Evolutionary conservation across 2,329 filamentous ascomycete genomes (phyloP).

Genomic region (Penicillium sp.): DNA sequence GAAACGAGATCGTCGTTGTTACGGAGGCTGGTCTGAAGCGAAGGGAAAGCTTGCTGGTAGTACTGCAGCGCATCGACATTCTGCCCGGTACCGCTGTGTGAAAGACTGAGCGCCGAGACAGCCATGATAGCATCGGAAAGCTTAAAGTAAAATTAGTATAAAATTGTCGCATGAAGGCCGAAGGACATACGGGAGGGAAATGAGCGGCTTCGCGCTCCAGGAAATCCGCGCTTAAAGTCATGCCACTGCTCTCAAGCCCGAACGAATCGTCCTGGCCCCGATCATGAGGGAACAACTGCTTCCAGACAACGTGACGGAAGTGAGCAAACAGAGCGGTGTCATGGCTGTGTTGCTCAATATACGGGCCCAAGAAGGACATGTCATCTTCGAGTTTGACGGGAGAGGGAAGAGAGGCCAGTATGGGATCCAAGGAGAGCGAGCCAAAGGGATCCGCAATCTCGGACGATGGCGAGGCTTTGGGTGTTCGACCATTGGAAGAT

Average conservation of each 20-base stretch:
- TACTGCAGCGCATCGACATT: conserved; percentile 50
- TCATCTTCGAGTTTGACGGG: conserved; percentile 22
- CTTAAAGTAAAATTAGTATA: conserved; percentile 28
- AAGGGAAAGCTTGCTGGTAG: conserved; percentile 51
- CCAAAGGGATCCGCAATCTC: conserved; percentile 28
- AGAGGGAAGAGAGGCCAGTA: conserved; percentile 22
- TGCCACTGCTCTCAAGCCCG: conserved; percentile 15
- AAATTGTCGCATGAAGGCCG: background rate
- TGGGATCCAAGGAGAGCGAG: conserved; percentile 24
- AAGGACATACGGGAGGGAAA: conserved; percentile 48
- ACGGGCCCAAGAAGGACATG: conserved; percentile 15
- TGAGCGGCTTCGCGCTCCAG: conserved; percentile 46
- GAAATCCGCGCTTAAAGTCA: conserved; percentile 37
- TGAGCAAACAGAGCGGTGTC: conserved; percentile 36
- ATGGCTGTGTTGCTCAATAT: conserved; percentile 22
- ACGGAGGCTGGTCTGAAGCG: conserved; percentile 43
- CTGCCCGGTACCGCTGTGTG: conserved; percentile 43
- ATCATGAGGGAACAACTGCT: conserved; percentile 34
- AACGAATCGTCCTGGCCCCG: conserved; percentile 18
- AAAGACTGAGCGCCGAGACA: conserved; percentile 51
- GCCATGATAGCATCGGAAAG: conserved; percentile 56
- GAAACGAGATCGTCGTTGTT: conserved; percentile 50
- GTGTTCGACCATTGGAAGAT: conserved; percentile 28
- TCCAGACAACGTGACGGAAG: conserved; percentile 41
- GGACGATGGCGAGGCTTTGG: conserved; percentile 34